phyloP scores from a whole-genome alignment of 2,329 filamentous ascomycete genomes.

The Xylaria sp. region DNA sequence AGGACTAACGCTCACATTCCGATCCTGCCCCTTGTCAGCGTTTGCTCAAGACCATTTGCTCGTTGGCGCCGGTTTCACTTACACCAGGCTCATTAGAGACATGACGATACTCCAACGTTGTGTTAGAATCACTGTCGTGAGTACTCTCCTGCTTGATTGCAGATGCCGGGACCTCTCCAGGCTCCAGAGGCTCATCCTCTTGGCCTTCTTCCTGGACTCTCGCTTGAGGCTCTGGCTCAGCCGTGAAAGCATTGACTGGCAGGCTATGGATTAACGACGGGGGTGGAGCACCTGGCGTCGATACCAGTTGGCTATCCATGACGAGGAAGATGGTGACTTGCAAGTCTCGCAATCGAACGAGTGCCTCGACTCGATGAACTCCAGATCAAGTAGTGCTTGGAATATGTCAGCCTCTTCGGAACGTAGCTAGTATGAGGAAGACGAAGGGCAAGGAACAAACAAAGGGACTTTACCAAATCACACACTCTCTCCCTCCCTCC shows the following conservation, averaged over 20 bases:
- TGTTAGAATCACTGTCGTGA: slow-evolving; percentile 1
- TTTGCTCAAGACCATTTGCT: not conserved
- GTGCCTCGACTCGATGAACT: not conserved
- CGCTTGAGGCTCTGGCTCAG: not conserved
- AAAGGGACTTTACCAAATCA: not conserved
- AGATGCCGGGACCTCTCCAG: slow-evolving; percentile 15
- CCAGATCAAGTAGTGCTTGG: not conserved
- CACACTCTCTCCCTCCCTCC: not conserved
- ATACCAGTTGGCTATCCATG: slow-evolving; percentile 4
- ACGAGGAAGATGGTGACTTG: not conserved
- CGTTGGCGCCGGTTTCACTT: slow-evolving; percentile 7
- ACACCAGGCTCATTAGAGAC: slow-evolving; percentile 1
- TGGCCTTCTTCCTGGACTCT: not conserved
- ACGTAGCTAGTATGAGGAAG: not conserved
- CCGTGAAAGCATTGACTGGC: not conserved
- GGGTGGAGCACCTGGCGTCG: not conserved
- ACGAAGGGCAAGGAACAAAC: not conserved
- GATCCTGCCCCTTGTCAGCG: slow-evolving; percentile 16
- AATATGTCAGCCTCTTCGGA: not conserved
- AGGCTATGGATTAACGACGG: not conserved
- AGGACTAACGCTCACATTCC: slow-evolving; percentile 9
- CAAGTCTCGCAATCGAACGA: not conserved
- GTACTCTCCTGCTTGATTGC: slow-evolving; percentile 13
- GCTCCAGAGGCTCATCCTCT: slow-evolving; percentile 1
- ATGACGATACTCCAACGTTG: not conserved